Evolutionary conservation across 2,329 filamentous ascomycete genomes (phyloP).

Genomic region (Ophiostoma novo-ulmi): DNA sequence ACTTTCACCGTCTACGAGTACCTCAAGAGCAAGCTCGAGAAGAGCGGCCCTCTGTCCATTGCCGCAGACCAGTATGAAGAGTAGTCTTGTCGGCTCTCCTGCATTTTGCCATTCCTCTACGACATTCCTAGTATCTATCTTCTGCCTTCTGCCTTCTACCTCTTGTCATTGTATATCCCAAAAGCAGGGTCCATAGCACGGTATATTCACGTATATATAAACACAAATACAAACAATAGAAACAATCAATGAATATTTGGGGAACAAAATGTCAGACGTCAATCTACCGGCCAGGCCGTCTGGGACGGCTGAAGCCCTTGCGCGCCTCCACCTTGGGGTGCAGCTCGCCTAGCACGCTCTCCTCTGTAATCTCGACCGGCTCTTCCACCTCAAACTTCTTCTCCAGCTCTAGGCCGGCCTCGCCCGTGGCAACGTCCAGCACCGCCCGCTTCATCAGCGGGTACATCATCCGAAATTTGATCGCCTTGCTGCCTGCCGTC

Average conservation of each 20-base stretch:
- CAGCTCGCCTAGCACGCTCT: constrained; percentile 60
- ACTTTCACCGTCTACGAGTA: constrained; percentile 74
- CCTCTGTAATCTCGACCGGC: constrained; percentile 64
- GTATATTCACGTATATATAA: background rate
- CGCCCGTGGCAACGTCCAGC: constrained; percentile 58
- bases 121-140: background rate
- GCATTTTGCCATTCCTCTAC: background rate
- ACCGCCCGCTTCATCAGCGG: constrained; percentile 65
- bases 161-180: constrained; percentile 13
- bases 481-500: constrained; percentile 57
- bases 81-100: constrained; percentile 34
- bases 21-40: constrained; percentile 67
- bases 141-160: background rate
- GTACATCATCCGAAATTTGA: constrained; percentile 83
- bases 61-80: constrained; percentile 64
- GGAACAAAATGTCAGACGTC: background rate
- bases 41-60: constrained; percentile 54
- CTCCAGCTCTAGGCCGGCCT: constrained; percentile 60
- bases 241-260: background rate
- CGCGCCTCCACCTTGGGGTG: constrained; percentile 62
- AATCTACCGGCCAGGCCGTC: constrained; percentile 63
- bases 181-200: constrained; percentile 11
- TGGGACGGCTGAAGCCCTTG: constrained; percentile 69
- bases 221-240: constrained; percentile 10
- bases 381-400: constrained; percentile 67